Conservation (phyloP, 495 filamentous ascomycete species). For the Penicillium dipodomyicola region DNA sequence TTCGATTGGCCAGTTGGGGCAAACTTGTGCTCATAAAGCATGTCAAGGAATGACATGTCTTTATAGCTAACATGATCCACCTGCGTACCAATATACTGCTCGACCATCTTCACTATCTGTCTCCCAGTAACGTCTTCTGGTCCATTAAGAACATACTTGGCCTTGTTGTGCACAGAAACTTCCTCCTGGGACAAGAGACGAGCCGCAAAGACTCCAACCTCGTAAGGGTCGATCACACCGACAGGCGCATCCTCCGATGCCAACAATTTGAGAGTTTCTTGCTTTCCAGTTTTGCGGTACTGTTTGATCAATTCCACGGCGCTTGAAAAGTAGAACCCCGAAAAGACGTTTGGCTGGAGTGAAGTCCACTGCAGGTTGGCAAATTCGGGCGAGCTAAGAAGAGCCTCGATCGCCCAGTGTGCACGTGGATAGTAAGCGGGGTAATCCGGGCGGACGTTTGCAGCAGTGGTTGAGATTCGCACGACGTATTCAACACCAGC, state of each 20-base stretch:
- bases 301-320: constrained; percentile 34
- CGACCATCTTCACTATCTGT: constrained; percentile 40
- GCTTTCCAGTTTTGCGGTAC: constrained; percentile 39
- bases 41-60: constrained; percentile 37
- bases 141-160: constrained; percentile 45
- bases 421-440: constrained; percentile 40
- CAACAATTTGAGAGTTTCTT: constrained; percentile 29
- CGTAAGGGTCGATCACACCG: constrained; percentile 37
- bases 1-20: constrained; percentile 20
- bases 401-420: constrained; percentile 48
- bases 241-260: constrained; percentile 34
- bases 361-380: constrained; percentile 45
- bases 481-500: constrained; percentile 49
- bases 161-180: constrained; percentile 32
- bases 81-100: constrained; percentile 35
- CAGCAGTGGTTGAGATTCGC: constrained; percentile 46
- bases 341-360: constrained; percentile 44
- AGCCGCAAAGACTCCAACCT: constrained; percentile 42
- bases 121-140: constrained; percentile 42
- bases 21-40: constrained; percentile 15
- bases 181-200: constrained; percentile 38
- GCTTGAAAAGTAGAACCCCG: constrained; percentile 19
- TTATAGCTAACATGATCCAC: constrained; percentile 39
- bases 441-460: constrained; percentile 42
- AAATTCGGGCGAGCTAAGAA: constrained; percentile 41